Conservation (phyloP, 1,284 basidiomycete species). For the Golubevia sp. region DNA sequence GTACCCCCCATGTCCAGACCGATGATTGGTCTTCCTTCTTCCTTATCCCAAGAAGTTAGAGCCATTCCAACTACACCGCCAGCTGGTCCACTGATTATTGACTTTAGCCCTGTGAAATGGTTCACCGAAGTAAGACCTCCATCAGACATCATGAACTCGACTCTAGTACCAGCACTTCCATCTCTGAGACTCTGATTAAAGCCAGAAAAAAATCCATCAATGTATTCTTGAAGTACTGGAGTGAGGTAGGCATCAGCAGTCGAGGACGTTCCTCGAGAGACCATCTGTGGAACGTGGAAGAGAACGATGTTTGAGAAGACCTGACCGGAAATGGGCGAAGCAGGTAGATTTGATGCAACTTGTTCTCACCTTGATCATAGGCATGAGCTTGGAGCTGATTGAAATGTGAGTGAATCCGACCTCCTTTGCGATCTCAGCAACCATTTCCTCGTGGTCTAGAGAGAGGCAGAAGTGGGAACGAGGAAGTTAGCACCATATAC, state of each 20-base stretch:
- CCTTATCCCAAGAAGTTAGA: constrained; percentile 77
- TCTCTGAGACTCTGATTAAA: constrained; percentile 75
- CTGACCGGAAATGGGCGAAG: constrained; percentile 34
- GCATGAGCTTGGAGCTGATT: constrained; percentile 52
- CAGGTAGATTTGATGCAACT: too few species aligned
- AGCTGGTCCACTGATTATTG: constrained; percentile 83
- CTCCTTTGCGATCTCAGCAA: constrained; percentile 42
- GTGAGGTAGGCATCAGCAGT: constrained; percentile 97
- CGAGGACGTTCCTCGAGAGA: constrained; percentile 85
- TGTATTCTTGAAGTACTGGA: constrained; percentile 80
- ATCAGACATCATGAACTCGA: constrained; percentile 80
- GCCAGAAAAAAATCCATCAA: constrained; percentile 89
- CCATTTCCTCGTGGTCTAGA: constrained; percentile 37
- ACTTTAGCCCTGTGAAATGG: constrained; percentile 85
- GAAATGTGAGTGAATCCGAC: constrained; percentile 49
- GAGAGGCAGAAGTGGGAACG: too few species aligned
- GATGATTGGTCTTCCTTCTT: constrained; percentile 72
- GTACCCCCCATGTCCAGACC: constrained; percentile 72
- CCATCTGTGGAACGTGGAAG: constrained; percentile 66
- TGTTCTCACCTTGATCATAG: constrained; percentile 59
- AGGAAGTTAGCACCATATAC: background rate
- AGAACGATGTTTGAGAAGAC: background rate
- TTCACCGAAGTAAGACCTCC: constrained; percentile 83
- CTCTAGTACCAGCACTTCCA: constrained; percentile 55
- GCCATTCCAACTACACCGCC: constrained; percentile 88